These are phyloP conservation scores for Blastobotrys indianensis DNA, from an alignment of 1,139 yeast species.

Conservation along the genomic window DNA sequence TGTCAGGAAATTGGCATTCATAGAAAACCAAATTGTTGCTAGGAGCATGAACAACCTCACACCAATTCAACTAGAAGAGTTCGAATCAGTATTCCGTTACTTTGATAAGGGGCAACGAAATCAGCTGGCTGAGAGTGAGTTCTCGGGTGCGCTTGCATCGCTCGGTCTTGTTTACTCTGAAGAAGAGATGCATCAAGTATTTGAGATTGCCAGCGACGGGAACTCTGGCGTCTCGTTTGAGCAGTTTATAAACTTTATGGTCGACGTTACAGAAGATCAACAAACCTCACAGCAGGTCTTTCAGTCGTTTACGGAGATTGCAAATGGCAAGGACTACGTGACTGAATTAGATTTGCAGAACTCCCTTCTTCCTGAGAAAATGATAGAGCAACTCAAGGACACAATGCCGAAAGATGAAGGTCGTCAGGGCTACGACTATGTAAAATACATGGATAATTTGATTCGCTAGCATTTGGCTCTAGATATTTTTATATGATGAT, in stretches of 20 bases:
- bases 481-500: not conserved
- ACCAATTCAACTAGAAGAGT: constrained; percentile 40
- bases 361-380: constrained; percentile 33
- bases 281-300: constrained; percentile 38
- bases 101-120: constrained; percentile 37
- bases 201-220: constrained; percentile 29
- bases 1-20: constrained; percentile 35
- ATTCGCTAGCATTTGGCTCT: constrained; percentile 2
- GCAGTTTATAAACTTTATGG: constrained; percentile 38
- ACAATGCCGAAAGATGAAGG: constrained; percentile 29
- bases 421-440: constrained; percentile 32
- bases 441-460: constrained; percentile 26
- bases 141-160: constrained; percentile 38
- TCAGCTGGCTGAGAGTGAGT: constrained; percentile 33
- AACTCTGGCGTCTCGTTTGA: constrained; percentile 32
- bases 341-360: constrained; percentile 38
- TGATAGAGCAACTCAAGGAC: constrained; percentile 31
- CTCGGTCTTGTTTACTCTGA: constrained; percentile 36
- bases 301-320: constrained; percentile 37
- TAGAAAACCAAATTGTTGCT: constrained; percentile 39
- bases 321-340: constrained; percentile 37
- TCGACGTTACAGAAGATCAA: constrained; percentile 38
- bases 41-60: constrained; percentile 37
- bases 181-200: constrained; percentile 36
- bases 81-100: constrained; percentile 39